These are phyloP conservation scores for Drechmeria coniospora DNA, from an alignment of 2,329 filamentous ascomycete species.

Conservation along the genomic window DNA sequence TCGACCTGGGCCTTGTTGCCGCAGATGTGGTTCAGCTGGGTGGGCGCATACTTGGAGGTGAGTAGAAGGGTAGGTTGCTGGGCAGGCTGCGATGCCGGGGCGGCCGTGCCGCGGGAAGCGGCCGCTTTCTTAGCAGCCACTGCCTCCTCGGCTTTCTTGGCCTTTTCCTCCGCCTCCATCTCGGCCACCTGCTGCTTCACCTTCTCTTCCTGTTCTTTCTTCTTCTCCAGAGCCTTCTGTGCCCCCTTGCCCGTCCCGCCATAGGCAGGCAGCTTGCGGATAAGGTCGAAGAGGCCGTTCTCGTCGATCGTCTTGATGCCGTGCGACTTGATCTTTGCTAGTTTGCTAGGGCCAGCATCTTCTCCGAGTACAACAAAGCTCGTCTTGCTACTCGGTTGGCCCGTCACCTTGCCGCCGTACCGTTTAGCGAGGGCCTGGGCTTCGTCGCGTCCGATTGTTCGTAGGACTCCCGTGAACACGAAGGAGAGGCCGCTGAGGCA, in stretches of 20 bases:
- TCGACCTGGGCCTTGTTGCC: slow-evolving; percentile 87
- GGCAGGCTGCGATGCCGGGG: slow-evolving; percentile 22
- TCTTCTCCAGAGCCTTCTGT: slow-evolving; percentile 71
- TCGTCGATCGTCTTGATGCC: slow-evolving; percentile 89
- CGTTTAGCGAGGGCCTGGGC: slow-evolving; percentile 76
- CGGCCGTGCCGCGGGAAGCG: slow-evolving; percentile 11
- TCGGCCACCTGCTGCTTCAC: slow-evolving; percentile 66
- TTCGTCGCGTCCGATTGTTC: slow-evolving; percentile 69
- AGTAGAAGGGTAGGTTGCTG: slow-evolving; percentile 54
- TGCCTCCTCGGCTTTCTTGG: slow-evolving; percentile 35
- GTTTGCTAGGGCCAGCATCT: slow-evolving; percentile 86
- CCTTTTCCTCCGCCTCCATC: slow-evolving; percentile 70
- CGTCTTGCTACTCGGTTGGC: slow-evolving; percentile 79
- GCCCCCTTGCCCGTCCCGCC: slow-evolving; percentile 82
- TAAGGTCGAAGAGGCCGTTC: slow-evolving; percentile 76
- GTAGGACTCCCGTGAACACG: slow-evolving; percentile 84
- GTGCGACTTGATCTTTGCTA: slow-evolving; percentile 67
- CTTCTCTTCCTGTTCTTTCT: slow-evolving; percentile 70
- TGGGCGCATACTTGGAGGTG: slow-evolving; percentile 92
- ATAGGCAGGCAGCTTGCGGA: slow-evolving; percentile 64
- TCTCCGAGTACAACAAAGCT: slow-evolving; percentile 81
- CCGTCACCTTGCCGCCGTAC: slow-evolving; percentile 84
- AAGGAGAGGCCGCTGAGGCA: slow-evolving; percentile 83
- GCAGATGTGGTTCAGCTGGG: slow-evolving; percentile 72
- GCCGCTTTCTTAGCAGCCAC: slow-evolving; percentile 31